phyloP scores from a whole-genome alignment of 2,329 filamentous ascomycete genomes.

The Orbilia javanica region DNA sequence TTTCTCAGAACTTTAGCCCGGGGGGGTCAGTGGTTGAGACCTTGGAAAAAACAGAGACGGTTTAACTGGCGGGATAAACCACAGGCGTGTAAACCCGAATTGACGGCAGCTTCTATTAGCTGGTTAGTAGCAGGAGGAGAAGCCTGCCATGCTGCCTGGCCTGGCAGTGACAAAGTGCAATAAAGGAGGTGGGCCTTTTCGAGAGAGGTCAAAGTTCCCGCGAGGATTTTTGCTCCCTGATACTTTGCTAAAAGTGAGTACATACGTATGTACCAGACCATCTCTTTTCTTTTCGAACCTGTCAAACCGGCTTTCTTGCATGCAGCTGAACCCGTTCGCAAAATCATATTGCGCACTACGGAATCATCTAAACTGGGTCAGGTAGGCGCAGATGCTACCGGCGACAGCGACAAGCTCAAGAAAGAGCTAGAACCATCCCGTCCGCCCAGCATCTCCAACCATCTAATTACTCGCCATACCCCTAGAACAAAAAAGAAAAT shows the following conservation, averaged over 20 bases:
- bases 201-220: constrained; percentile 42
- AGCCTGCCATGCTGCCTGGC: constrained; percentile 37
- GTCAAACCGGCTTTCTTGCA: constrained; percentile 7
- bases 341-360: constrained; percentile 30
- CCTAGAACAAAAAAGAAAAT: no score
- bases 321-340: constrained; percentile 19
- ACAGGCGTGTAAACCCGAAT: constrained; percentile 19
- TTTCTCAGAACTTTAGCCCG: background rate
- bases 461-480: background rate
- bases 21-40: constrained; percentile 23
- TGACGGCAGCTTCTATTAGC: background rate
- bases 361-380: constrained; percentile 28
- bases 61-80: constrained; percentile 36
- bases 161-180: constrained; percentile 49
- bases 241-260: background rate
- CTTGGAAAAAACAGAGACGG: constrained; percentile 27
- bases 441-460: background rate
- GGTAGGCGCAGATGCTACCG: constrained; percentile 25
- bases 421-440: constrained; percentile 15
- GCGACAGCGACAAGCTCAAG: constrained; percentile 9
- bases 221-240: constrained; percentile 1
- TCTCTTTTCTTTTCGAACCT: constrained; percentile 20
- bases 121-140: constrained; percentile 2
- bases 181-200: constrained; percentile 46
- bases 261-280: background rate